phyloP scores from a whole-genome alignment of 106 monocot genomes.

The Dendrobium catenatum region DNA sequence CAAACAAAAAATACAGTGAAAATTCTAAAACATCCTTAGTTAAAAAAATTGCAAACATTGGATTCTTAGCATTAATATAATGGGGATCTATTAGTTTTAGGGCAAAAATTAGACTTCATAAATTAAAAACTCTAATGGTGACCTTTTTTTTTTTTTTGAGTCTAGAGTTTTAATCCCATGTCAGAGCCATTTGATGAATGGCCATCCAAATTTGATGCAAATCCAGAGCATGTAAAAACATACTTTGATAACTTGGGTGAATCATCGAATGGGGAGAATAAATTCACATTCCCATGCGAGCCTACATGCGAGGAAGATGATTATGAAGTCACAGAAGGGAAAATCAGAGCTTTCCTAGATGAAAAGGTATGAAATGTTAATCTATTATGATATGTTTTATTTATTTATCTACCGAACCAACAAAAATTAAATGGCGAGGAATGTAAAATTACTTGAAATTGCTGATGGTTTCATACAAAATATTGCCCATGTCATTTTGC shows the following conservation, averaged over 20 bases:
- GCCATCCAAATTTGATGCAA: conserved; percentile 53
- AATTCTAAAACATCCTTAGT: too few relatives aligned
- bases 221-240: conserved; percentile 28
- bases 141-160: conserved; percentile 9
- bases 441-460: too few relatives aligned
- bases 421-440: neutral
- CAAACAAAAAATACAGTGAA: too few relatives aligned
- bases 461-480: too few relatives aligned
- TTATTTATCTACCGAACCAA: neutral
- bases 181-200: conserved; percentile 79
- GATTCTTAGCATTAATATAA: too few relatives aligned
- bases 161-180: conserved; percentile 86
- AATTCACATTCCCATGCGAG: conserved; percentile 60
- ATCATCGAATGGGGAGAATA: conserved; percentile 26
- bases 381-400: neutral
- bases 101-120: neutral
- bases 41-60: too few relatives aligned
- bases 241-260: conserved; percentile 18
- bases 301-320: conserved; percentile 67
- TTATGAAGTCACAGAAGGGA: conserved; percentile 73
- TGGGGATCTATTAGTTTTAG: neutral
- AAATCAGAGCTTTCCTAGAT: conserved; percentile 85
- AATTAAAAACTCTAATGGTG: neutral
- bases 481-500: neutral
- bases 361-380: conserved; percentile 57